phyloP scores from a whole-genome alignment of 805 yeast genomes.

The Starmerella floris region DNA sequence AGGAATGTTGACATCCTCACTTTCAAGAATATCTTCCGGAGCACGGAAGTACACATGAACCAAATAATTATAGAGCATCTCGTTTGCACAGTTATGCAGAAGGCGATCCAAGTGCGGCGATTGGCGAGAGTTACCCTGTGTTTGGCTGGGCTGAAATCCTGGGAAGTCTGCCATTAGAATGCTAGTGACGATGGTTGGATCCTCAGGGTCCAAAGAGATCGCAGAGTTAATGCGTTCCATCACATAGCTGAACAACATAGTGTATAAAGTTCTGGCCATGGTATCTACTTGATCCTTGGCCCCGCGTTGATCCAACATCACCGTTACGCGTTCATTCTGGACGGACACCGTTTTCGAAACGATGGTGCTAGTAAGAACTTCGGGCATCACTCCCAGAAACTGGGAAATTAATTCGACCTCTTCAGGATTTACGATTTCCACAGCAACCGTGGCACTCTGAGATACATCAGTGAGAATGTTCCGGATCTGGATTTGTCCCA shows the following conservation, averaged over 20 bases:
- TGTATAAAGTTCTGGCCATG: slow-evolving; percentile 31
- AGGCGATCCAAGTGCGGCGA: slow-evolving; percentile 30
- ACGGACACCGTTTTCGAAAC: slow-evolving; percentile 30
- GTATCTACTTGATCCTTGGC: slow-evolving; percentile 33
- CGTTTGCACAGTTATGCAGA: slow-evolving; percentile 33
- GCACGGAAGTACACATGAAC: slow-evolving; percentile 29
- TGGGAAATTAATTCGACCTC: slow-evolving; percentile 27
- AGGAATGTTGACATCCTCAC: slow-evolving; percentile 37
- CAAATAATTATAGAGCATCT: slow-evolving; percentile 30
- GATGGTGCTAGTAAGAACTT: slow-evolving; percentile 28
- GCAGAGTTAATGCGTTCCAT: slow-evolving; percentile 29
- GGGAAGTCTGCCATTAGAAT: slow-evolving; percentile 32
- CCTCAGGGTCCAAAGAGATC: slow-evolving; percentile 23
- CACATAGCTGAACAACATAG: slow-evolving; percentile 30
- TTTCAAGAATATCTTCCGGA: slow-evolving; percentile 29
- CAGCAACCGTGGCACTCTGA: slow-evolving; percentile 28
- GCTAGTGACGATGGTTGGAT: slow-evolving; percentile 25
- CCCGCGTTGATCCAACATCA: slow-evolving; percentile 31
- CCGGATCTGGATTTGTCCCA: slow-evolving; percentile 32
- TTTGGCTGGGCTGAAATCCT: slow-evolving; percentile 28
- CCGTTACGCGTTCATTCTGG: slow-evolving; percentile 31
- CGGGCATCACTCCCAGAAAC: slow-evolving; percentile 31
- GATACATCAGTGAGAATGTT: slow-evolving; percentile 26
- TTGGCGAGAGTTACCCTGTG: slow-evolving; percentile 2
- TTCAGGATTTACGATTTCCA: slow-evolving; percentile 28